phyloP scores from a whole-genome alignment of 1,284 basidiomycete species.

The Neonothopanus nambi region DNA sequence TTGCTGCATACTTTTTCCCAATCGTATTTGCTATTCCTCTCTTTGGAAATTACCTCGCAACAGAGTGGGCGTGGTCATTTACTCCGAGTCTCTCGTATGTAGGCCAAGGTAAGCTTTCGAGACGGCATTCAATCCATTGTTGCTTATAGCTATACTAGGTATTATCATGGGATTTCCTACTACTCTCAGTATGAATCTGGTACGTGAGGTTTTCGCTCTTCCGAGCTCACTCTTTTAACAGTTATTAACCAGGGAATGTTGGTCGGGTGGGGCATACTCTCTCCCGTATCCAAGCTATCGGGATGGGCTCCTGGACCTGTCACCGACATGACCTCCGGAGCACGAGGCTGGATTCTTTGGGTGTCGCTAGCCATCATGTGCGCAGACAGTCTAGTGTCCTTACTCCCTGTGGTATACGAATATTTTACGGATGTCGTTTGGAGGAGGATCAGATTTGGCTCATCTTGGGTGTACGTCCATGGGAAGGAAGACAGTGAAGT shows the following conservation, averaged over 20 bases:
- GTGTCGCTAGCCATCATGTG: slow-evolving; percentile 95
- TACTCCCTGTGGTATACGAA: slow-evolving; percentile 69
- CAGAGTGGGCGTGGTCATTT: slow-evolving; percentile 93
- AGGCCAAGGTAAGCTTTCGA: slow-evolving; percentile 67
- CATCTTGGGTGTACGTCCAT: slow-evolving; percentile 20
- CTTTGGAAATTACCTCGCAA: slow-evolving; percentile 86
- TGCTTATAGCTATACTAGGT: slow-evolving; percentile 46
- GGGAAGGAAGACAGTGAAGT: slow-evolving; percentile 59
- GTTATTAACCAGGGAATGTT: slow-evolving; percentile 76
- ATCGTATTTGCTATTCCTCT: slow-evolving; percentile 89
- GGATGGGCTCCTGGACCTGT: slow-evolving; percentile 94
- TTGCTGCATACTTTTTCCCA: slow-evolving; percentile 84
- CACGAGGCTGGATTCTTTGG: slow-evolving; percentile 95
- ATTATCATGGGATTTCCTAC: slow-evolving; percentile 99
- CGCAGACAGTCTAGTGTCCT: slow-evolving; percentile 85
- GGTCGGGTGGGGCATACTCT: slow-evolving; percentile 92
- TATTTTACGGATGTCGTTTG: slow-evolving; percentile 46
- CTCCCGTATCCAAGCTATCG: slow-evolving; percentile 77
- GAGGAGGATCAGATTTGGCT: slow-evolving; percentile 22
- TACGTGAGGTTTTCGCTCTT: slow-evolving; percentile 31
- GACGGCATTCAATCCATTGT: not conserved
- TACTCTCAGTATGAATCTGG: slow-evolving; percentile 89
- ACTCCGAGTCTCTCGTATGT: slow-evolving; percentile 91
- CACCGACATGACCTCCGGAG: slow-evolving; percentile 79
- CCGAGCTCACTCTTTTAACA: not conserved